Conservation (phyloP, 441 rosid species). For the Eutrema salsugineum region DNA sequence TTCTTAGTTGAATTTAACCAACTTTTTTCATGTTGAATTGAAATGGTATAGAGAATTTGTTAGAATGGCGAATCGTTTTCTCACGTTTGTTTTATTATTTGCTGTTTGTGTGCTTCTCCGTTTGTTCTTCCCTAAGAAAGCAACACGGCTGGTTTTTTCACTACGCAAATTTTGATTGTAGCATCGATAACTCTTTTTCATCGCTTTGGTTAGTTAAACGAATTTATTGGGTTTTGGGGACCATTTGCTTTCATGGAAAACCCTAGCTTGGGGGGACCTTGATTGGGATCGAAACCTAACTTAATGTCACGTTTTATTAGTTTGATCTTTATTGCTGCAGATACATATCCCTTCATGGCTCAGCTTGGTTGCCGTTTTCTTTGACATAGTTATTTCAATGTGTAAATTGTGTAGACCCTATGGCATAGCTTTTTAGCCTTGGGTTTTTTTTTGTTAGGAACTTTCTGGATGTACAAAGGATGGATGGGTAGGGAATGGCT, state of each 20-base stretch:
- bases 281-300: slow-evolving; percentile 26
- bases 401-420: not conserved
- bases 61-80: not conserved
- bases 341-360: not conserved
- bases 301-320: not conserved
- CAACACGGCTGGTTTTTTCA: not conserved
- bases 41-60: not conserved
- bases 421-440: not conserved
- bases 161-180: not conserved
- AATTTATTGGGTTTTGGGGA: slow-evolving; percentile 11
- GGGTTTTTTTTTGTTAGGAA: not conserved
- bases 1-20: not conserved
- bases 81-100: not conserved
- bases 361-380: not conserved
- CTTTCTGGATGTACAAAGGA: slow-evolving; percentile 7
- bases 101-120: not conserved
- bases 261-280: slow-evolving; percentile 18
- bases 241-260: slow-evolving; percentile 3
- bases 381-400: not conserved
- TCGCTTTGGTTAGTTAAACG: not conserved
- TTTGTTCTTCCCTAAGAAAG: not conserved
- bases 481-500: slow-evolving; percentile 12
- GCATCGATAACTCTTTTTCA: not conserved
- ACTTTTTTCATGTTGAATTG: not conserved
- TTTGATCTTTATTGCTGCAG: slow-evolving; percentile 2